phyloP scores from a whole-genome alignment of 768 basidiomycete genomes.

The Lactarius hatsudake region DNA sequence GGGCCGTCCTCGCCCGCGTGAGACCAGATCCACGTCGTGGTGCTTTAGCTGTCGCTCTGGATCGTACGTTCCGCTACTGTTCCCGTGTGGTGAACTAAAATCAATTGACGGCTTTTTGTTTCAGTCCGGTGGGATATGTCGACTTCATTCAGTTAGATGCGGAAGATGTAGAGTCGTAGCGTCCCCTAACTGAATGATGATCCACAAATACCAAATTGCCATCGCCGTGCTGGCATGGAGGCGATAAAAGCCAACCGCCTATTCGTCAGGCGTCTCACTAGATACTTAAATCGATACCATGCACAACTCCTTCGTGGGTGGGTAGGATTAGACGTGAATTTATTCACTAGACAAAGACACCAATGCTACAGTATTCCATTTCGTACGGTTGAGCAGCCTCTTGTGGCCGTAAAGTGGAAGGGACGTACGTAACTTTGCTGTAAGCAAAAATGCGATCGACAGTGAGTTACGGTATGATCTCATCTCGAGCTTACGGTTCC shows the following conservation, averaged over 20 bases:
- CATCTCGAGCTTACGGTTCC: background rate
- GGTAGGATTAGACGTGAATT: background rate
- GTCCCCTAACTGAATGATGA: background rate
- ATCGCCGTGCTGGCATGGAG: background rate
- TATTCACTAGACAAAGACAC: background rate
- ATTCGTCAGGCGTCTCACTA: background rate
- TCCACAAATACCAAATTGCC: background rate
- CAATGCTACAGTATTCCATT: too few species aligned
- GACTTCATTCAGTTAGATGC: slow-evolving; percentile 27
- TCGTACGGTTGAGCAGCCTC: too few species aligned
- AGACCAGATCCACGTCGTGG: slow-evolving; percentile 24
- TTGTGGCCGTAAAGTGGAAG: too few species aligned
- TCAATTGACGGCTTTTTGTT: background rate
- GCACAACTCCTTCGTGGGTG: background rate
- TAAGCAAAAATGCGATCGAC: background rate
- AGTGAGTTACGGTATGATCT: background rate
- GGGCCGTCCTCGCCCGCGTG: slow-evolving; percentile 21
- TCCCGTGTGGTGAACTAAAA: background rate
- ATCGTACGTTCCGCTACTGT: slow-evolving; percentile 12
- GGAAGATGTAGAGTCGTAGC: slow-evolving; percentile 20
- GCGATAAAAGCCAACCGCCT: background rate
- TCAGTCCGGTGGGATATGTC: slow-evolving; percentile 21
- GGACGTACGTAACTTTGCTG: background rate
- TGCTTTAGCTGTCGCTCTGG: slow-evolving; percentile 24
- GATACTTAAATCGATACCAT: background rate